Base-by-base conservation (phyloP, 495 filamentous ascomycete species). In the Sphaerosporella brunnea region DNA sequence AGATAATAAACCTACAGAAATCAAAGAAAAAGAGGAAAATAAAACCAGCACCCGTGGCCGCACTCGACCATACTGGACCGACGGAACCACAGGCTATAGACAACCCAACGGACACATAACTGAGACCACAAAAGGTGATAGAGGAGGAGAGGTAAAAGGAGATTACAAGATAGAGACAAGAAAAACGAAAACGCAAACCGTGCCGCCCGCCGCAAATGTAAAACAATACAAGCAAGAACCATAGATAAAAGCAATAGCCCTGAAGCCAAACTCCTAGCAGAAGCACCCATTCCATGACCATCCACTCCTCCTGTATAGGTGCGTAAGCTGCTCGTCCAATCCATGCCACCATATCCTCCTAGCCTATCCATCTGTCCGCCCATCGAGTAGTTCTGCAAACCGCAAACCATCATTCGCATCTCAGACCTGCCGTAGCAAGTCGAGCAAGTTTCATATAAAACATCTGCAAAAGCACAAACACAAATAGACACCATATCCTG, bases 11-110 rank as follows among this genome's bases (percentile, higher is more conserved):
- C 30, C 34, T 35, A 42, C 43, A 55, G 25, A 35, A 40, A 36
- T 36, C 35, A 59, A 57, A 53, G 49, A 58, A 60, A 51, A 41
- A 49, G 52, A 57, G 58, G 53, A 26, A 48, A 52, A 53, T 20
- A 48, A 51, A 36, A 46, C 45, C 50, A 52, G 56, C 60, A 52
- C 36, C n/a, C n/a, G n/a, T n/a, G n/a, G n/a, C n/a, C n/a, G n/a
- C n/a, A n/a, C n/a, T n/a, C 32, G 56, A 51, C 30, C 45, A 28
- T 15, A 25, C n/a, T 51, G 19, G 13, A 32, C 5, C 3, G 11
- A 18, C 28, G 5, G 28, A 7, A 7, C 28, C 28, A 32, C 13
- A 32, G 13, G 28, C 28, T 7, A 32, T 7, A 32, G 28, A 32
- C 5, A 13, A 32, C 5, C 28, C 28, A 13, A 32, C 28, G 28